Conservation (phyloP, 228 moss, liverwort and hornwort genomes). For the Sphagnum magellanicum region DNA sequence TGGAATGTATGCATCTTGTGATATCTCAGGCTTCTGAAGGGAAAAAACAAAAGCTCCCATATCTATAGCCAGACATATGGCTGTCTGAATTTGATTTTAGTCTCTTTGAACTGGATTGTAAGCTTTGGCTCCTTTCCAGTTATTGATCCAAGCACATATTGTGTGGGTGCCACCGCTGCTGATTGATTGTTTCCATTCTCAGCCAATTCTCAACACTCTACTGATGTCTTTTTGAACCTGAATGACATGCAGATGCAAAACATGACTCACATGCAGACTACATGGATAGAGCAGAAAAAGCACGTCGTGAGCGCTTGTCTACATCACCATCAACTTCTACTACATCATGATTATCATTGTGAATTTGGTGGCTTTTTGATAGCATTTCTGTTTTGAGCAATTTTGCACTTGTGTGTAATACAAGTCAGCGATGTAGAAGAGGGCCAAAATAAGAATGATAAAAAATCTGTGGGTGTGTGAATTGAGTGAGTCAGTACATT, state of each 20-base stretch:
- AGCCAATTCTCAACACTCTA: neutral
- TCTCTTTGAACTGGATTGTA: neutral
- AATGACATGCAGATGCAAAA: constrained; percentile 46
- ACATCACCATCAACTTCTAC: constrained; percentile 29
- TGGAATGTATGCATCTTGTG: too few species aligned
- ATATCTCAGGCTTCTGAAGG: too few species aligned
- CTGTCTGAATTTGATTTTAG: neutral
- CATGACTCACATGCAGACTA: constrained; percentile 96
- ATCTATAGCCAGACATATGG: neutral
- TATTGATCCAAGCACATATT: neutral
- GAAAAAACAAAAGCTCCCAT: neutral
- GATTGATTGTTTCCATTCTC: neutral
- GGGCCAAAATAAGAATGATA: too few species aligned
- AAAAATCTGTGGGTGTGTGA: too few species aligned
- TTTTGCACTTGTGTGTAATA: neutral
- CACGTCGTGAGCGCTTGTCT: constrained; percentile 84
- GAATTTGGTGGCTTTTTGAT: neutral
- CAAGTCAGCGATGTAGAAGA: too few species aligned
- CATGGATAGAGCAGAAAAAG: constrained; percentile 93
- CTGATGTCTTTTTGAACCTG: neutral
- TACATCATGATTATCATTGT: constrained; percentile 23
- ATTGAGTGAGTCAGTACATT: too few species aligned
- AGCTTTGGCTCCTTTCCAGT: neutral
- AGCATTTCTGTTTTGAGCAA: neutral
- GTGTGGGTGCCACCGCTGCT: too few species aligned